phyloP scores from a whole-genome alignment of 305 asterid species.

The Plantago lanceolata region DNA sequence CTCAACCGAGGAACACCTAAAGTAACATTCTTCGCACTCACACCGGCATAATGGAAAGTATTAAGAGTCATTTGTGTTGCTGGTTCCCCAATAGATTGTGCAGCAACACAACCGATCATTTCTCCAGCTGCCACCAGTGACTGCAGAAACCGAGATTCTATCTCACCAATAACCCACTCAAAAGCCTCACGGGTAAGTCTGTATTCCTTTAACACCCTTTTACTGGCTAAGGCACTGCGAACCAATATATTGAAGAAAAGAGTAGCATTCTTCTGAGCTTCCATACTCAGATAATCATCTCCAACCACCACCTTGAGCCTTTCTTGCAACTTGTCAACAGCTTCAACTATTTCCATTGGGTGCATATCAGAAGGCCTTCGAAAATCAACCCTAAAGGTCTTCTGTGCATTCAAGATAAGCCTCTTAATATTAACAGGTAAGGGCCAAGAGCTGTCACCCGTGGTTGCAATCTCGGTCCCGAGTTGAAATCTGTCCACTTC shows the following conservation, averaged over 20 bases:
- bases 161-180: conserved; percentile 98
- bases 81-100: conserved; percentile 98
- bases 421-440: conserved; percentile 89
- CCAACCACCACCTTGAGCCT: conserved; percentile 96
- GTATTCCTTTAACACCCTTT: conserved; percentile 89
- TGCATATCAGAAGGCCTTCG: conserved; percentile 97
- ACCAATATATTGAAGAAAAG: conserved; percentile 92
- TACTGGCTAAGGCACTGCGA: conserved; percentile 95
- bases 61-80: conserved; percentile 99
- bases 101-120: conserved; percentile 98
- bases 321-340: conserved; percentile 95
- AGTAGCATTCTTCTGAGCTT: conserved; percentile 98
- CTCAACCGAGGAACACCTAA: conserved; percentile 98
- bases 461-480: conserved; percentile 89
- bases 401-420: conserved; percentile 87
- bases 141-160: conserved; percentile 92
- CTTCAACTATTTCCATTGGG: conserved; percentile 98
- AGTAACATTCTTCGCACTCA: conserved; percentile 98
- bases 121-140: conserved; percentile 97
- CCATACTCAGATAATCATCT: conserved; percentile 93
- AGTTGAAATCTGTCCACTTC: conserved; percentile 85
- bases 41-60: conserved; percentile 99
- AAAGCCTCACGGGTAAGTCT: conserved; percentile 92
- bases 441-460: conserved; percentile 91
- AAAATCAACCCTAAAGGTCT: conserved; percentile 90